Conservation (phyloP, 2,329 filamentous ascomycete genomes). For the Magnaporthales sp. region DNA sequence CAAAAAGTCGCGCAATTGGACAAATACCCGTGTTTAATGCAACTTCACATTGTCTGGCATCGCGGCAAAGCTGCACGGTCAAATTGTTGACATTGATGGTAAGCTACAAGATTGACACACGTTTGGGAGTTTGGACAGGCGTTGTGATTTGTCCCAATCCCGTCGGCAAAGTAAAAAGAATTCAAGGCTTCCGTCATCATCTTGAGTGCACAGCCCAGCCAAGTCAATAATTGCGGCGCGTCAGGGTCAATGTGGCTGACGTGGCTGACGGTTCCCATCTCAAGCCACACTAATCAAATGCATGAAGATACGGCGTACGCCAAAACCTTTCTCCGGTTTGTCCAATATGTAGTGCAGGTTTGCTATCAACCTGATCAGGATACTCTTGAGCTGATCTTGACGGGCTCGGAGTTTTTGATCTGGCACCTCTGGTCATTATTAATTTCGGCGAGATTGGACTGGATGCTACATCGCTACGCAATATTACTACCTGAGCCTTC, state of each 20-base stretch:
- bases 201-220: not conserved
- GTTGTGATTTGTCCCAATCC: not conserved
- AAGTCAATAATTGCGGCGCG: not conserved
- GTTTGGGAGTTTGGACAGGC: not conserved
- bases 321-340: not conserved
- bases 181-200: not conserved
- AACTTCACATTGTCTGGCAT: not conserved
- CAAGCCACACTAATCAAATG: not conserved
- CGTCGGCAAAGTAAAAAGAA: not conserved
- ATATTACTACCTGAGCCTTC: not conserved
- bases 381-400: not conserved
- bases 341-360: not conserved
- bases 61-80: not conserved
- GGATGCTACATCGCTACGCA: not conserved
- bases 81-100: not conserved
- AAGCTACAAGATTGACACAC: not conserved
- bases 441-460: not conserved
- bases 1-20: not conserved
- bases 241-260: not conserved
- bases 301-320: no score
- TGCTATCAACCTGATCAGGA: not conserved
- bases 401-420: not conserved
- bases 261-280: not conserved
- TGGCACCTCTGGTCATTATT: not conserved
- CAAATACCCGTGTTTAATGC: no score